Evolutionary conservation across 2,329 filamentous ascomycete species (phyloP).

Genomic region (Colletotrichum tropicale): DNA sequence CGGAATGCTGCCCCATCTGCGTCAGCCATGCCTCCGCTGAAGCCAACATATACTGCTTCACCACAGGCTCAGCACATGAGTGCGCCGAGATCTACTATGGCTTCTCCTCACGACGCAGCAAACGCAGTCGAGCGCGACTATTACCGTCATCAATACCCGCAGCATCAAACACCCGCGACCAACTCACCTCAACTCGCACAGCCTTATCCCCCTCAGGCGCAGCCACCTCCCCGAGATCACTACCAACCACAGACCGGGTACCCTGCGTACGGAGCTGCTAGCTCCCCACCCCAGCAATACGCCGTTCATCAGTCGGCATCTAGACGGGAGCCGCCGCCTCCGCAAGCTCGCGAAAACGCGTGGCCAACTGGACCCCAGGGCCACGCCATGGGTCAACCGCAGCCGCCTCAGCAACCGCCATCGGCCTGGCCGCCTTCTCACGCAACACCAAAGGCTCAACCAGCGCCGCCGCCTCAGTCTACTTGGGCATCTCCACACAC

Average conservation of each 20-base stretch:
- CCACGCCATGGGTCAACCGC: conserved; percentile 26
- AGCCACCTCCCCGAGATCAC: conserved; percentile 35
- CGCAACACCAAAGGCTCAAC: conserved; percentile 32
- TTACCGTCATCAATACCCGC: conserved; percentile 45
- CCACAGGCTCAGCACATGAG: conserved; percentile 54
- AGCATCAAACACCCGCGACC: conserved; percentile 39
- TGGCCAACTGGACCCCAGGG: conserved; percentile 33
- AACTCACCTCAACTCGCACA: conserved; percentile 52
- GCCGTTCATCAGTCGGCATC: conserved; percentile 49
- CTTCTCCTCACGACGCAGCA: conserved; percentile 42
- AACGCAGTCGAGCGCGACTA: conserved; percentile 50
- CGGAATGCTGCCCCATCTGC: conserved; percentile 40
- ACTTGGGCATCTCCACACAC: conserved; percentile 43
- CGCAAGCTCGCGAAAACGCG: conserved; percentile 36
- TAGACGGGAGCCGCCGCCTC: conserved; percentile 46
- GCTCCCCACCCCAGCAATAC: conserved; percentile 63
- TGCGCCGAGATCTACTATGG: conserved; percentile 48
- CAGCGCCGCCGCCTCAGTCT: conserved; percentile 27
- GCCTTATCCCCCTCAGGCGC: conserved; percentile 47
- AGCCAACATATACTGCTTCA: conserved; percentile 56
- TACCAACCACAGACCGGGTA: conserved; percentile 52
- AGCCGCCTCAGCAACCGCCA: conserved; percentile 31
- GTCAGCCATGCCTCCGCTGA: conserved; percentile 59
- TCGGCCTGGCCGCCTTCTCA: conserved; percentile 38
- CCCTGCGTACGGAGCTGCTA: conserved; percentile 42